phyloP scores from a whole-genome alignment of 352 stramenopile genomes.

The Phytophthora lateralis region DNA sequence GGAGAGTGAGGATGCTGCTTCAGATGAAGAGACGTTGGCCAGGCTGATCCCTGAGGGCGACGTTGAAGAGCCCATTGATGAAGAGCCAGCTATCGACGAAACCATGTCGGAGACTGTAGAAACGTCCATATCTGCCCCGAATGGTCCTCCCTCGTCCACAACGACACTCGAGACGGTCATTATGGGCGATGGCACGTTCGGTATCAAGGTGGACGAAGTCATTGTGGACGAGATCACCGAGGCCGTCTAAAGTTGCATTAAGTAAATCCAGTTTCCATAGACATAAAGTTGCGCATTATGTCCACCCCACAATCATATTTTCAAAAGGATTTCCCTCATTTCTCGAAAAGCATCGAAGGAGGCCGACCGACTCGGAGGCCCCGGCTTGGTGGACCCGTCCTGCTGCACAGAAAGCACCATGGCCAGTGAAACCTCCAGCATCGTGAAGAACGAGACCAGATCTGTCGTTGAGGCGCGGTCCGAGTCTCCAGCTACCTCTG shows the following conservation, averaged over 20 bases:
- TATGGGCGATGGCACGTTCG: constrained; percentile 40
- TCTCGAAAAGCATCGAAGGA: constrained; percentile 15
- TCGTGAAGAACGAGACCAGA: constrained; percentile 14
- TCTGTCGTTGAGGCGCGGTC: neutral
- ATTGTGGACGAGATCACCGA: constrained; percentile 68
- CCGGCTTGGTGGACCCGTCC: constrained; percentile 14
- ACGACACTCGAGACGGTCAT: constrained; percentile 47
- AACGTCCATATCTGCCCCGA: neutral
- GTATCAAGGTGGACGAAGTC: constrained; percentile 56
- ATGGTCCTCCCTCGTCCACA: constrained; percentile 11
- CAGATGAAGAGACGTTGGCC: constrained; percentile 30
- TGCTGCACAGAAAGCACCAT: constrained; percentile 29
- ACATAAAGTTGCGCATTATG: constrained; percentile 13
- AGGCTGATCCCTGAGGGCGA: constrained; percentile 24
- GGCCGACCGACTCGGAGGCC: neutral
- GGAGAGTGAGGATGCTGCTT: constrained; percentile 2
- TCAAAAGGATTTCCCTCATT: constrained; percentile 30
- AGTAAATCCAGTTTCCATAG: constrained; percentile 13
- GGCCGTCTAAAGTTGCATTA: constrained; percentile 45
- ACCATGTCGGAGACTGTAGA: constrained; percentile 11
- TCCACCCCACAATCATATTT: constrained; percentile 2
- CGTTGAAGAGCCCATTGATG: constrained; percentile 24
- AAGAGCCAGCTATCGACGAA: neutral
- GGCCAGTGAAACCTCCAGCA: constrained; percentile 20
- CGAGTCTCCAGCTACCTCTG: constrained; percentile 8